phyloP scores from a whole-genome alignment of 768 basidiomycete species.

The Hygrophorus russula region DNA sequence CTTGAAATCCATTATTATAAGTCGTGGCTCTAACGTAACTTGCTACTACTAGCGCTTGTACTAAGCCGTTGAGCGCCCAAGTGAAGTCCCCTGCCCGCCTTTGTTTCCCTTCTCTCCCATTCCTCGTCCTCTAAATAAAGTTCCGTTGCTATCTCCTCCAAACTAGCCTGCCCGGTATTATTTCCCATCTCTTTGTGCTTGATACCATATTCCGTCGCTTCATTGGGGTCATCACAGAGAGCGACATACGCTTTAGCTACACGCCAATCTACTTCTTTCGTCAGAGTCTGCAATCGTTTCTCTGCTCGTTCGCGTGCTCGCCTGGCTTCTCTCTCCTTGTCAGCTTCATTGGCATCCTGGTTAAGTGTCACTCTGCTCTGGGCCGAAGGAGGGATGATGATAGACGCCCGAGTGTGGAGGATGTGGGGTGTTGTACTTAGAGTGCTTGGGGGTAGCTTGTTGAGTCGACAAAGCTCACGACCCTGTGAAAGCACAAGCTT shows the following conservation, averaged over 20 bases:
- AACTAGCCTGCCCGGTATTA: slow-evolving; percentile 10
- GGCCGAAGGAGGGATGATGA: slow-evolving; percentile 40
- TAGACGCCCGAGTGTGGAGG: slow-evolving; percentile 52
- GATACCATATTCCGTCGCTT: slow-evolving; percentile 13
- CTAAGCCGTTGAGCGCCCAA: slow-evolving; percentile 10
- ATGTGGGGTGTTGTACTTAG: slow-evolving; percentile 64
- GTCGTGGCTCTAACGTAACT: background rate
- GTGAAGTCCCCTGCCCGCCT: slow-evolving; percentile 15
- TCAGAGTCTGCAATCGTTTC: slow-evolving; percentile 49
- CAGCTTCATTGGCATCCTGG: slow-evolving; percentile 12
- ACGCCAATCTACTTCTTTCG: slow-evolving; percentile 59
- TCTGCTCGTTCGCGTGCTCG: slow-evolving; percentile 43
- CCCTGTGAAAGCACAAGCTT: slow-evolving; percentile 25
- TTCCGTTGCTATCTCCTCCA: slow-evolving; percentile 44
- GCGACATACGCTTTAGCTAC: slow-evolving; percentile 63
- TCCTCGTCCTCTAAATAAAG: slow-evolving; percentile 58
- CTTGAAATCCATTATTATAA: background rate
- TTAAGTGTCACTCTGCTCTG: slow-evolving; percentile 13
- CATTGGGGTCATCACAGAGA: slow-evolving; percentile 38
- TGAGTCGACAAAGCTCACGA: slow-evolving; percentile 50
- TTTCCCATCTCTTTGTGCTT: slow-evolving; percentile 21
- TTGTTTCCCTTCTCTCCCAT: slow-evolving; percentile 42
- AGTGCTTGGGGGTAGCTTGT: slow-evolving; percentile 53
- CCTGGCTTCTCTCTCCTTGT: slow-evolving; percentile 28
- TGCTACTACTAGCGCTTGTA: background rate